Percentiles rank a stretch among this genome's conserved stretches.
These are phyloP conservation scores for Angophora floribunda DNA, from an alignment of 345 rosid genomes.

Conservation along the genomic window DNA sequence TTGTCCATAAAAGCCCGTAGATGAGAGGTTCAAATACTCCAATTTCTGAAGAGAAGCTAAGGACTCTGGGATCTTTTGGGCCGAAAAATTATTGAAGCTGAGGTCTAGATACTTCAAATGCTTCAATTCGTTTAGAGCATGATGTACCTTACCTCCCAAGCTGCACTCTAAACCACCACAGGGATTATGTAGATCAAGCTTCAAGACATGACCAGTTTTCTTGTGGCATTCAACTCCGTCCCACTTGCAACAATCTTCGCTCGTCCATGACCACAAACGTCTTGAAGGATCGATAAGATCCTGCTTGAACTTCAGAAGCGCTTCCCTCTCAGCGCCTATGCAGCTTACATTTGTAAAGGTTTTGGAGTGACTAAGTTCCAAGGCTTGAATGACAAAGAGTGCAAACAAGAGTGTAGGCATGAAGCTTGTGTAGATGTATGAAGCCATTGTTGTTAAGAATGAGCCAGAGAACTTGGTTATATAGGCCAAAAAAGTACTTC, in stretches of 20 bases:
- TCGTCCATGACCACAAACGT: fast-evolving
- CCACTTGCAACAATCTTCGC: background rate
- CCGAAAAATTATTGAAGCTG: background rate
- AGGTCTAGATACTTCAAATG: background rate
- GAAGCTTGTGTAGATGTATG: background rate
- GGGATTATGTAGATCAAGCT: background rate
- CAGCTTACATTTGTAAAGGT: background rate
- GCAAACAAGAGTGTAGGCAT: background rate
- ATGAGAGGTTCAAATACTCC: background rate
- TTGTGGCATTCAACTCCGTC: background rate
- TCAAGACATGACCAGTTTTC: background rate
- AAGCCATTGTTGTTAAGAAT: background rate
- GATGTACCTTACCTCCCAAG: background rate
- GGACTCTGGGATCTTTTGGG: background rate
- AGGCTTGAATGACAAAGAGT: background rate
- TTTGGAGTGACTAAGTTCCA: background rate
- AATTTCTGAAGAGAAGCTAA: background rate
- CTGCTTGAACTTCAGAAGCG: background rate
- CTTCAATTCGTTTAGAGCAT: background rate
- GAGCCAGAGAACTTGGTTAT: background rate
- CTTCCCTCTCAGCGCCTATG: fast-evolving
- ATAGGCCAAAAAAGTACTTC: background rate
- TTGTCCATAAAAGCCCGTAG: background rate
- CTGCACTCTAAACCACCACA: background rate
- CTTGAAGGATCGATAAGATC: background rate